Evolutionary conservation across 129 eudicot genomes (phyloP), one percentile per base, ranked within the genome.

Genomic region (Calendula officinalis): DNA sequence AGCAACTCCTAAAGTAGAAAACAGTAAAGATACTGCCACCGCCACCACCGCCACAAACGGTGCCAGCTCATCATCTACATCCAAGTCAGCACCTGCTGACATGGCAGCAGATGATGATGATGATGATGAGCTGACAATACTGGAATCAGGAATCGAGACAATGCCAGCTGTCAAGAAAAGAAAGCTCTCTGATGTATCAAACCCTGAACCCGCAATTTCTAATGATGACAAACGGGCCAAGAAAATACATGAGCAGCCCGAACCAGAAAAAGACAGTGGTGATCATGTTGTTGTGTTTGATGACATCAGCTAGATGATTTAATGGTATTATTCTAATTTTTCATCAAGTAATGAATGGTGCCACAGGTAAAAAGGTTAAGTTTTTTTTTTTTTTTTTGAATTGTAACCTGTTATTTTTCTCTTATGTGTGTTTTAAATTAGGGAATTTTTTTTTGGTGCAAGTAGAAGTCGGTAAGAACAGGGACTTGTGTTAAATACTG

Each of bases 151-250:
- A 63, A 43, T 62, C 9, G 83, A 64, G 40, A 82, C 50, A 15
- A n/a, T 69, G 11, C 15, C 80, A 32, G 5, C 66, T 40, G 87
- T 74, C 39, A 87, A 81, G 85, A 91, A 85, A 69, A 81, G 98
- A 68, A 91, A 91, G 81, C 40, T 76, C 7, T 71, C 94, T 41
- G 98, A 87, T 4, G 27, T 66, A 17, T 66, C 85, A 0, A 43
- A 33, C 56, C 5, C 82, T 3, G 77, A 73, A 43, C 34, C 62
- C 60, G 37, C 72, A 7, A 48, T 34, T 60, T 30, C 65, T 3
- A 2, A 69, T 3, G 75, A 70, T 22, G 82, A 80, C 48, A 65
- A 65, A 59, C 81, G 74, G 56, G 73, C 62, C 16, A 82, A 74
- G 68, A 85, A 67, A 63, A 74, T 80, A 40, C 63, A 69, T n/a